Conservation (phyloP, 768 basidiomycete species). For the Boletus pseudo-olivaceus region DNA sequence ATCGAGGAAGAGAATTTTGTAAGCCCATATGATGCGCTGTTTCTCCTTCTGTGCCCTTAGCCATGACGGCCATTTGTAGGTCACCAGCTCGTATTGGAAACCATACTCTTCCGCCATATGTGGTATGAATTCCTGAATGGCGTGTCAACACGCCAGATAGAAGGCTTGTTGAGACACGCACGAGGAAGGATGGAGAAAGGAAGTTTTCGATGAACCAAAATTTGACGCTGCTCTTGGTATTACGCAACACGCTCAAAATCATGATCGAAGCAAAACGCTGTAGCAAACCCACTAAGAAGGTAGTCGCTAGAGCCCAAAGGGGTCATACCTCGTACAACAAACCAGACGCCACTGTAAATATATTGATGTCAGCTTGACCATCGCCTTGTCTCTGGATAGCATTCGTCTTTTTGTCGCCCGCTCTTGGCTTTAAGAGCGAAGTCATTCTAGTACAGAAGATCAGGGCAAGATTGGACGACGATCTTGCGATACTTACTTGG, state of each 20-base stretch:
- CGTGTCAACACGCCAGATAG: neutral
- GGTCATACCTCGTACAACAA: conserved; percentile 85
- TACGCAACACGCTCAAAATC: conserved; percentile 92
- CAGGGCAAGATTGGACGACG: neutral
- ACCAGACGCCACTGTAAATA: conserved; percentile 98
- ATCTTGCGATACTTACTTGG: conserved; percentile 41
- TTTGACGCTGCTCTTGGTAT: conserved; percentile 93
- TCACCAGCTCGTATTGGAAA: conserved; percentile 96
- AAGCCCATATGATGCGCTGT: conserved; percentile 98
- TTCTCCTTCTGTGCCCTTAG: conserved; percentile 96
- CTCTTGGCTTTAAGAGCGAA: conserved; percentile 40
- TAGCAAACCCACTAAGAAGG: conserved; percentile 2
- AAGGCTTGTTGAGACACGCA: conserved; percentile 34
- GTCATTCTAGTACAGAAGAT: conserved; percentile 35
- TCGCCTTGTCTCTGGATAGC: conserved; percentile 25
- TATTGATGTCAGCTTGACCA: conserved; percentile 89
- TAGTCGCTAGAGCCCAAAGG: neutral
- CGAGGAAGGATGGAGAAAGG: conserved; percentile 94
- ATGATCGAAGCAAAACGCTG: conserved; percentile 98
- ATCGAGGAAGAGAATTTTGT: conserved; percentile 99
- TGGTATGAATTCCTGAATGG: conserved; percentile 83
- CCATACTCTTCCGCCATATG: conserved; percentile 87
- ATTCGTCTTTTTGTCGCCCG: conserved; percentile 17
- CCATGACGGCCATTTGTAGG: conserved; percentile 99
- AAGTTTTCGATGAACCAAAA: conserved; percentile 99